A percentile compares a stretch with the other conserved stretches of the same genome.
phyloP scores from a whole-genome alignment of 2,329 filamentous ascomycete genomes.

The Coccinonectria pachysandricola region DNA sequence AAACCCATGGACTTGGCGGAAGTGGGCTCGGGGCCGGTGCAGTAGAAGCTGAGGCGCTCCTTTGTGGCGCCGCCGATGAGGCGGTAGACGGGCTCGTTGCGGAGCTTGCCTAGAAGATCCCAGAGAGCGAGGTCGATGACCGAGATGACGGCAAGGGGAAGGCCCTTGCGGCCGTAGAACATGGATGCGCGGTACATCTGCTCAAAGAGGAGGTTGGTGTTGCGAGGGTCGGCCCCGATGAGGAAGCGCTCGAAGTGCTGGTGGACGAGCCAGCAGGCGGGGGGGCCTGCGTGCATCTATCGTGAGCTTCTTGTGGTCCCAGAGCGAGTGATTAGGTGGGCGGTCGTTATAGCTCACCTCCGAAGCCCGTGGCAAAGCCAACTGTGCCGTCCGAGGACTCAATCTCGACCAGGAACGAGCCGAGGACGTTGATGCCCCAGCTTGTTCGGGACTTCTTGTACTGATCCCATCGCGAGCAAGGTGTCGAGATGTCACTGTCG shows the following conservation, averaged over 20 bases:
- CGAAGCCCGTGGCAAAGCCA: conserved; percentile 88
- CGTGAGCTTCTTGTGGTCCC: background rate
- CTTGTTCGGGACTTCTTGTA: conserved; percentile 81
- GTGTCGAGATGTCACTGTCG: conserved; percentile 84
- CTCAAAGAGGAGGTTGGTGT: conserved; percentile 87
- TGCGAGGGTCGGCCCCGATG: conserved; percentile 76
- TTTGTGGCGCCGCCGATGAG: conserved; percentile 86
- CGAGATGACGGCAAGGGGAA: conserved; percentile 83
- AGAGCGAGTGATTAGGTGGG: background rate
- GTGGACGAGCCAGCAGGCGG: conserved; percentile 86
- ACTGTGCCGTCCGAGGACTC: conserved; percentile 85
- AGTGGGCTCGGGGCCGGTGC: conserved; percentile 76
- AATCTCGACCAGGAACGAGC: conserved; percentile 84
- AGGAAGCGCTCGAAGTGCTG: conserved; percentile 92
- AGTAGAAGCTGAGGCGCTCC: conserved; percentile 81
- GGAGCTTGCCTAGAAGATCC: conserved; percentile 85
- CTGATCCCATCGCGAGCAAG: conserved; percentile 80
- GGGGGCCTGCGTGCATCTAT: conserved; percentile 47
- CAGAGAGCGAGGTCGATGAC: conserved; percentile 89
- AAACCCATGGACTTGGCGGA: conserved; percentile 81
- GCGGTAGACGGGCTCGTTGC: conserved; percentile 89
- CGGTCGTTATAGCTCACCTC: conserved; percentile 38
- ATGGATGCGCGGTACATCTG: conserved; percentile 94
- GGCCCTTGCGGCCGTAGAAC: conserved; percentile 92
- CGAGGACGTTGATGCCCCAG: conserved; percentile 93